These are phyloP conservation scores for Rheum nobile DNA, from an alignment of 148 eudicot genomes.

Conservation along the genomic window DNA sequence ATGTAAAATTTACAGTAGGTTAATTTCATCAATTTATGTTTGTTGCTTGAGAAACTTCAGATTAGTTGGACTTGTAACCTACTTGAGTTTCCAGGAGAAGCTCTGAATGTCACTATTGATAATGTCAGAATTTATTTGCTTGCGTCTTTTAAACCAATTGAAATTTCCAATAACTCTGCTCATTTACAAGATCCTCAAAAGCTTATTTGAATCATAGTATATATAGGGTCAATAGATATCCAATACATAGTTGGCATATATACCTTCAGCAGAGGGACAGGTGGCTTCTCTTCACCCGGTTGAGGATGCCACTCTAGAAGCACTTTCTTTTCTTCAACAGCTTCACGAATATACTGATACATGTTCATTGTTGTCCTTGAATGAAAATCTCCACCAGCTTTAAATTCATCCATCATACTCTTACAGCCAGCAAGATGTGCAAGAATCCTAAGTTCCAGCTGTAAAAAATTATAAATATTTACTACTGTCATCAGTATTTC, in stretches of 20 bases:
- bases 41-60: not conserved
- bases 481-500: not conserved
- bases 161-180: not conserved
- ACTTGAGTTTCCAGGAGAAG: not conserved
- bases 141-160: not conserved
- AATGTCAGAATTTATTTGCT: not conserved
- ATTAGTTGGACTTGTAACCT: not conserved
- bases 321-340: conserved; percentile 57
- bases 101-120: not conserved
- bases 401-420: conserved; percentile 97
- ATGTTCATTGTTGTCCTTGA: conserved; percentile 99
- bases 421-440: conserved; percentile 94
- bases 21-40: not conserved
- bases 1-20: not conserved
- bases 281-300: conserved; percentile 92
- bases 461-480: conserved; percentile 10
- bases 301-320: conserved; percentile 96
- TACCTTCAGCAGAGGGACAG: conserved; percentile 92
- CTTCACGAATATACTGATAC: conserved; percentile 91
- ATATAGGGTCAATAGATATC: not conserved
- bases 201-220: not conserved
- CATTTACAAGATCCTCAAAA: not conserved
- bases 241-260: not conserved
- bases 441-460: conserved; percentile 97
- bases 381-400: conserved; percentile 98